Percentiles rank a stretch among this genome's conserved stretches.
These are phyloP conservation scores for Aspergillus puulaauensis DNA, from an alignment of 2,329 filamentous ascomycete species.

Conservation along the genomic window DNA sequence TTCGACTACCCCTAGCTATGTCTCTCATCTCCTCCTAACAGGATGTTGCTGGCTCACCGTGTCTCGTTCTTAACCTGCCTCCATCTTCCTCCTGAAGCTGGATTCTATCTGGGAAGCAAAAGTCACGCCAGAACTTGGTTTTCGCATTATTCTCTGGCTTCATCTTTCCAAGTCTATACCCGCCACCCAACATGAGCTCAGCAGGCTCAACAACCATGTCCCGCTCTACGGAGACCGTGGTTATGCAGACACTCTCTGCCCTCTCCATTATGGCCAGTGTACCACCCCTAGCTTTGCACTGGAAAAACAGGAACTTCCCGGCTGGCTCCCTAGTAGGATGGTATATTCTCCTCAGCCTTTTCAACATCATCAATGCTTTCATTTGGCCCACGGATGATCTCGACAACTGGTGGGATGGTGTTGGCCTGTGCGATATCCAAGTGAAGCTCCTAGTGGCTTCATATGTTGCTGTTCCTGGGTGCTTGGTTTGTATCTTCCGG, in stretches of 20 bases:
- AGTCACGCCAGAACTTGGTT: background rate
- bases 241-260: slow-evolving; percentile 51
- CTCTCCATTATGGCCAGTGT: slow-evolving; percentile 54
- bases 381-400: slow-evolving; percentile 64
- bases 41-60: slow-evolving; percentile 14
- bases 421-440: slow-evolving; percentile 64
- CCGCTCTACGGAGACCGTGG: slow-evolving; percentile 33
- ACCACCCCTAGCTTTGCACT: slow-evolving; percentile 61
- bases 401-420: slow-evolving; percentile 57
- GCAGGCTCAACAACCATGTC: background rate
- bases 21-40: slow-evolving; percentile 7
- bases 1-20: slow-evolving; percentile 7
- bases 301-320: slow-evolving; percentile 60
- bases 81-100: background rate
- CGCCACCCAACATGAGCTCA: slow-evolving; percentile 5
- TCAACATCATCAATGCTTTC: slow-evolving; percentile 61
- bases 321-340: slow-evolving; percentile 58
- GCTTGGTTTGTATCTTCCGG: slow-evolving; percentile 59
- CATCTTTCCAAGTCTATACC: background rate
- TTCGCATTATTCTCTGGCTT: background rate
- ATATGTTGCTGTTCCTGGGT: slow-evolving; percentile 53
- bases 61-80: slow-evolving; percentile 2
- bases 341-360: slow-evolving; percentile 56
- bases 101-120: background rate
- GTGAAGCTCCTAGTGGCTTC: slow-evolving; percentile 57